phyloP scores from a whole-genome alignment of 2,329 filamentous ascomycete species.

The Aspergillus sp. region DNA sequence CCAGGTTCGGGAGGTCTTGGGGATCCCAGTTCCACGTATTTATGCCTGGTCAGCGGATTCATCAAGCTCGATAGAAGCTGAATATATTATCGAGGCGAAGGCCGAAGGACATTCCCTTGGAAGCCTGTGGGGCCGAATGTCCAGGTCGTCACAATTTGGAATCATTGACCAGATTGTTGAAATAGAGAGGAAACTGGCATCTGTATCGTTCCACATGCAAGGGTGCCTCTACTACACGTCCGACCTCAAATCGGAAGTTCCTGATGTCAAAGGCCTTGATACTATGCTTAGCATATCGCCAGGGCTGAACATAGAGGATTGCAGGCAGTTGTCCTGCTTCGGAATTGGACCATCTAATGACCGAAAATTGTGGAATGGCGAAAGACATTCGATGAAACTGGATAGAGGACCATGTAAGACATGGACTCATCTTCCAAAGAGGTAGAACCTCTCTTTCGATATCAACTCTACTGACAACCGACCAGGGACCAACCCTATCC shows the following conservation, averaged over 20 bases:
- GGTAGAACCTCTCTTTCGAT: too few species aligned
- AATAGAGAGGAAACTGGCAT: slow-evolving; percentile 24
- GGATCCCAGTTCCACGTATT: slow-evolving; percentile 40
- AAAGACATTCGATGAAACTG: slow-evolving; percentile 13
- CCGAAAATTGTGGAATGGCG: slow-evolving; percentile 12
- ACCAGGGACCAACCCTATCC: slow-evolving; percentile 10
- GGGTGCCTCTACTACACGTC: slow-evolving; percentile 28
- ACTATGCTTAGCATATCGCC: not conserved
- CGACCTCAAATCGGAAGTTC: slow-evolving; percentile 7
- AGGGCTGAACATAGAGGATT: not conserved
- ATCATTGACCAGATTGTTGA: slow-evolving; percentile 25
- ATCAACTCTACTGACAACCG: not conserved
- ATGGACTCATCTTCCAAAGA: not conserved
- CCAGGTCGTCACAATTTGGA: slow-evolving; percentile 11
- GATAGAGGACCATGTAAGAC: slow-evolving; percentile 20
- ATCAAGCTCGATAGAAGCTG: too few species aligned
- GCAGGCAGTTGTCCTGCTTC: slow-evolving; percentile 5
- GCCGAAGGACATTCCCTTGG: slow-evolving; percentile 33
- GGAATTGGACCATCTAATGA: slow-evolving; percentile 17
- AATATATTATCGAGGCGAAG: slow-evolving; percentile 46
- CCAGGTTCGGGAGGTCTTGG: slow-evolving; percentile 18
- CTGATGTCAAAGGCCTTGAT: slow-evolving; percentile 4
- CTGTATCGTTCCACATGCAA: slow-evolving; percentile 21
- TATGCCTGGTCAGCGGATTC: too few species aligned
- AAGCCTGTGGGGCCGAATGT: slow-evolving; percentile 31